Evolutionary conservation across 2,329 filamentous ascomycete genomes (phyloP), one percentile per base, ranked within the genome.

Genomic region (Fusarium sp.): DNA sequence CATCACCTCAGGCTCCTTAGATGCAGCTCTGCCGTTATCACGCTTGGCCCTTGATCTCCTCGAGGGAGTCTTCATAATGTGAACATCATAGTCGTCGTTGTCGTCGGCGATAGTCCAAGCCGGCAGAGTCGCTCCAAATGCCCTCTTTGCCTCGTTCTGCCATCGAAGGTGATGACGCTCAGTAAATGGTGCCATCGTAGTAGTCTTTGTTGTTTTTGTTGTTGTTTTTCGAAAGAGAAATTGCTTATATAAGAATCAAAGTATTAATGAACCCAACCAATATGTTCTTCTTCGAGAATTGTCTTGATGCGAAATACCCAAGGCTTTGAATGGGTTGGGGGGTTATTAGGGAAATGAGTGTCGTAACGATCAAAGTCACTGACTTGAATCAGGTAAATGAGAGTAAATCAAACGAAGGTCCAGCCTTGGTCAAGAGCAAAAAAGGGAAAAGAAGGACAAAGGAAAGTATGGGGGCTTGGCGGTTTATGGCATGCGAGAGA

Each of bases 21-120:
- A n/a, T 23, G 61, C 21, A n/a, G 19, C 19, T 39, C 47, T 47
- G 43, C 12, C 30, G n/a, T 53, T 55, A 20, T 40, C 36, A 38
- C 63, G 70, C 26, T 56, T 58, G 12, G 40, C n/a, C 28, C 48
- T 68, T 21, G 26, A 50, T 23, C 48, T 56, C 30, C 39, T 19
- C 30, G 46, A 61, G 17, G 54, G 68, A 19, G 45, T 73, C 39
- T 46, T 71, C 56, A 61, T 62, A 26, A 58, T 58, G 30, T 57
- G 54, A 46, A 65, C 61, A 19, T 70, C 66, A 62, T 73, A 58
- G 39, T 71, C 53, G 24, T 72, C 66, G 44, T 45, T 61, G 23
- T 71, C 70, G 39, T 76, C 75, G n/a, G 58, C 73, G 21, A 63
- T 64, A 15, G 75, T 76, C 75, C 75, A 77, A 9, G 62, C 54